These are phyloP conservation scores for Buddleja alternifolia DNA, from an alignment of 257 asterid genomes.

Conservation along the genomic window DNA sequence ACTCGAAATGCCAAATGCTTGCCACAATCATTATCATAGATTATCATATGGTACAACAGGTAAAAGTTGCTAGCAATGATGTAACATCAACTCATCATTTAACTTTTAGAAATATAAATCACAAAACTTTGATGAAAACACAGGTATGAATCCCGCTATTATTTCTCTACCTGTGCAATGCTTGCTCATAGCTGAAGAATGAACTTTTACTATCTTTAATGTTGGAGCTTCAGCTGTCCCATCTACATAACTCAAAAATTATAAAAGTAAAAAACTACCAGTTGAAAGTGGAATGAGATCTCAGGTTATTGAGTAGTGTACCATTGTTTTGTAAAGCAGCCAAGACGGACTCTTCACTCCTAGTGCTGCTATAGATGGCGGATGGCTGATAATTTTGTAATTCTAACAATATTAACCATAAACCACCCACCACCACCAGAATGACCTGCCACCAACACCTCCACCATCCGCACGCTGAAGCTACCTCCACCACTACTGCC, in stretches of 20 bases:
- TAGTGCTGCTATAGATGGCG: slow-evolving; percentile 86
- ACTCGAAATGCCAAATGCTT: neutral
- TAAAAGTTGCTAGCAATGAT: slow-evolving; percentile 14
- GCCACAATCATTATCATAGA: slow-evolving; percentile 1
- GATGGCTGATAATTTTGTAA: too few species aligned
- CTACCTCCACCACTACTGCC: too few species aligned
- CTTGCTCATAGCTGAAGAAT: slow-evolving; percentile 92
- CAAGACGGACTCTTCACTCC: slow-evolving; percentile 82
- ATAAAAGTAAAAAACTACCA: slow-evolving; percentile 5
- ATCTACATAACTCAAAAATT: slow-evolving; percentile 62
- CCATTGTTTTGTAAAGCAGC: slow-evolving; percentile 82
- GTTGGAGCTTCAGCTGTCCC: slow-evolving; percentile 61
- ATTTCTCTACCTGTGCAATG: slow-evolving; percentile 89
- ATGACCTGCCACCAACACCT: too few species aligned
- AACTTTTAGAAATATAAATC: slow-evolving; percentile 2
- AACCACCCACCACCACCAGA: too few species aligned
- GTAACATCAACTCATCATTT: slow-evolving; percentile 17
- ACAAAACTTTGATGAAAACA: slow-evolving; percentile 17
- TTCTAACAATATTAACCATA: too few species aligned
- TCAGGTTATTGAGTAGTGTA: slow-evolving; percentile 37
- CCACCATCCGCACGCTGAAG: too few species aligned
- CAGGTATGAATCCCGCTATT: slow-evolving; percentile 10
- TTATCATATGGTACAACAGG: slow-evolving; percentile 19
- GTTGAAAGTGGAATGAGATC: slow-evolving; percentile 30
- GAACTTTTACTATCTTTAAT: slow-evolving; percentile 95